A percentile compares a stretch with the other conserved stretches of the same genome.
Evolutionary conservation across 176 grass and related monocot species (phyloP).

Genomic region (Themeda triandra): DNA sequence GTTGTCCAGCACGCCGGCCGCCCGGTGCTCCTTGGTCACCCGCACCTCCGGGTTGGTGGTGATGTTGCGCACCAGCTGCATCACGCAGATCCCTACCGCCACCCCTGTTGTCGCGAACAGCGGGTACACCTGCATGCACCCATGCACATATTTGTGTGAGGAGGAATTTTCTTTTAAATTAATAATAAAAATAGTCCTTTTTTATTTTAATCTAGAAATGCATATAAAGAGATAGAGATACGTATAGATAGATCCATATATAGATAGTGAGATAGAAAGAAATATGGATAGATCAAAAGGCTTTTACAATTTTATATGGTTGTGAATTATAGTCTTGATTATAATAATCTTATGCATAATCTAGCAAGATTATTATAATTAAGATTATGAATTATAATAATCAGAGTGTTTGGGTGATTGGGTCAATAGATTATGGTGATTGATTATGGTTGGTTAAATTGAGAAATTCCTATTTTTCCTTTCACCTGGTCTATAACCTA

Average conservation of each 20-base stretch:
- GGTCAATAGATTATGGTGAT: too few relatives aligned
- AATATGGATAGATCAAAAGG: too few relatives aligned
- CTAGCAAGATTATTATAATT: too few relatives aligned
- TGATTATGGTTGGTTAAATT: too few relatives aligned
- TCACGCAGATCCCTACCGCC: conserved; percentile 60
- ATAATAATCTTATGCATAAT: too few relatives aligned
- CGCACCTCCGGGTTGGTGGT: conserved; percentile 64
- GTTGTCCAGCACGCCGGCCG: conserved; percentile 63
- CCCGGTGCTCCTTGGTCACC: conserved; percentile 66
- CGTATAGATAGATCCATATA: not conserved
- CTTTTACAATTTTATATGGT: too few relatives aligned
- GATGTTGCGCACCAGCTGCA: conserved; percentile 73
- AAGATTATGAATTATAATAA: too few relatives aligned
- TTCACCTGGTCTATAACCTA: too few relatives aligned
- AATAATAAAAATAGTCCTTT: too few relatives aligned
- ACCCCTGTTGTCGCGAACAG: conserved; percentile 47
- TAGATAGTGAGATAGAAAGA: not conserved
- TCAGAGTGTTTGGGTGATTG: too few relatives aligned
- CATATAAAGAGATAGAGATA: not conserved
- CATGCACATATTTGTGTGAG: not conserved
- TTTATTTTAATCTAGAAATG: not conserved
- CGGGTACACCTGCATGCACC: conserved; percentile 45
- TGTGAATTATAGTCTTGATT: too few relatives aligned
- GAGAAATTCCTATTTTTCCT: too few relatives aligned
- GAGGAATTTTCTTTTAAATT: not conserved